Evolutionary conservation across 2,329 filamentous ascomycete species (phyloP).

Genomic region (Pseudogymnoascus sp.): DNA sequence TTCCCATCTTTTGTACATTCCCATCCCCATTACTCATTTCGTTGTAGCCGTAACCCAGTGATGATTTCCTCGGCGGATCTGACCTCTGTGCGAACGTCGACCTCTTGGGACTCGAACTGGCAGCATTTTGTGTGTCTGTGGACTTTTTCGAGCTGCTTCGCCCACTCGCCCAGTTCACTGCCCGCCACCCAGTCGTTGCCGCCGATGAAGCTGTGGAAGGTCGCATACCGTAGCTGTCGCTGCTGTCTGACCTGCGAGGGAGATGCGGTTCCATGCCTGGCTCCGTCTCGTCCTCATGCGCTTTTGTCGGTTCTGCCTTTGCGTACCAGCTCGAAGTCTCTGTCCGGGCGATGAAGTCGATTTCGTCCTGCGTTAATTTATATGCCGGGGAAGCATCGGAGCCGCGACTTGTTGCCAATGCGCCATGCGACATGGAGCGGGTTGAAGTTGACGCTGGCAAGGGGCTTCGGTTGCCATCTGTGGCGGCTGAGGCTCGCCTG

Average conservation of each 20-base stretch:
- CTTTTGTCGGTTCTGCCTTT: not conserved
- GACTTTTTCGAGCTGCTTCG: not conserved
- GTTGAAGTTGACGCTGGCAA: not conserved
- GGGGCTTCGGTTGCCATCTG: not conserved
- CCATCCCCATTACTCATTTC: not conserved
- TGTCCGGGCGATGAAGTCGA: slow-evolving; percentile 1
- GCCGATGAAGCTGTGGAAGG: not conserved
- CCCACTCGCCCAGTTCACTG: not conserved
- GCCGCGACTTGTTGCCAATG: not conserved
- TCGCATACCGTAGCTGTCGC: slow-evolving; percentile 1
- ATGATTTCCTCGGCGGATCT: not conserved
- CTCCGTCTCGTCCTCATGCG: not conserved
- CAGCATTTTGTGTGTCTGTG: not conserved
- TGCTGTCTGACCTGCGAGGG: not conserved
- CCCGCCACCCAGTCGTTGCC: not conserved
- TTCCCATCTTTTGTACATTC: not conserved
- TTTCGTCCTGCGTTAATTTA: slow-evolving; percentile 1
- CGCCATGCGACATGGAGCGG: not conserved
- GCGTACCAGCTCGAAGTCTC: not conserved
- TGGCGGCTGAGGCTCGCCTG: slow-evolving; percentile 1
- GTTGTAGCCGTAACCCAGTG: not conserved
- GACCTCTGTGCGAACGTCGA: not conserved
- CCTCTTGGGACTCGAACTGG: not conserved
- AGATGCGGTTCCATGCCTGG: not conserved
- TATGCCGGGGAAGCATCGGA: not conserved